Conservation (phyloP, 257 asterid species). For the Verbascum thapsus region DNA sequence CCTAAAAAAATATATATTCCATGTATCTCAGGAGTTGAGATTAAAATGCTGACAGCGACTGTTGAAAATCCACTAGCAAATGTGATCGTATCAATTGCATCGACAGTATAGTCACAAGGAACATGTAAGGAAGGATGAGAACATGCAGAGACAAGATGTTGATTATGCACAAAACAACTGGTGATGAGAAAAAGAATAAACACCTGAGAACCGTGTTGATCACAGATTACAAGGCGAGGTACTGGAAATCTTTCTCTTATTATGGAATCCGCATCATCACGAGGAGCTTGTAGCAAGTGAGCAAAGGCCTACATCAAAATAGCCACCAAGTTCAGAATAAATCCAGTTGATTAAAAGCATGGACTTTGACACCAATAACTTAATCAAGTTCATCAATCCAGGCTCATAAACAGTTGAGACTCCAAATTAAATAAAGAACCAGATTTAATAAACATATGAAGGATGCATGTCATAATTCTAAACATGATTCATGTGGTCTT, state of each 20-base stretch:
- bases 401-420: neutral
- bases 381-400: slow-evolving; percentile 21
- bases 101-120: slow-evolving; percentile 11
- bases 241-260: slow-evolving; percentile 87
- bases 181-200: slow-evolving; percentile 26
- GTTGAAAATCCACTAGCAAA: neutral
- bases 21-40: neutral
- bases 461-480: too few species aligned
- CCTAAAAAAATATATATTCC: slow-evolving; percentile 11
- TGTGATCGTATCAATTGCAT: neutral
- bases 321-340: slow-evolving; percentile 23
- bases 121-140: slow-evolving; percentile 7
- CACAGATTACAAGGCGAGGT: slow-evolving; percentile 93
- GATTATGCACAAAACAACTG: slow-evolving; percentile 22
- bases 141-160: slow-evolving; percentile 1
- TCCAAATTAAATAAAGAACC: neutral
- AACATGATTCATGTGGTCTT: slow-evolving; percentile 3
- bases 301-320: slow-evolving; percentile 72
- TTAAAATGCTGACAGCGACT: neutral
- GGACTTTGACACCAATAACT: slow-evolving; percentile 20
- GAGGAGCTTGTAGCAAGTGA: slow-evolving; percentile 79
- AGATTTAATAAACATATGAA: too few species aligned
- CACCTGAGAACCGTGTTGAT: slow-evolving; percentile 98
- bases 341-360: slow-evolving; percentile 8
- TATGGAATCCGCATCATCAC: slow-evolving; percentile 71